A percentile compares a stretch with the other conserved stretches of the same genome.
Conservation (phyloP, 2,329 filamentous ascomycete species). For the Parastagonospora avenae region DNA sequence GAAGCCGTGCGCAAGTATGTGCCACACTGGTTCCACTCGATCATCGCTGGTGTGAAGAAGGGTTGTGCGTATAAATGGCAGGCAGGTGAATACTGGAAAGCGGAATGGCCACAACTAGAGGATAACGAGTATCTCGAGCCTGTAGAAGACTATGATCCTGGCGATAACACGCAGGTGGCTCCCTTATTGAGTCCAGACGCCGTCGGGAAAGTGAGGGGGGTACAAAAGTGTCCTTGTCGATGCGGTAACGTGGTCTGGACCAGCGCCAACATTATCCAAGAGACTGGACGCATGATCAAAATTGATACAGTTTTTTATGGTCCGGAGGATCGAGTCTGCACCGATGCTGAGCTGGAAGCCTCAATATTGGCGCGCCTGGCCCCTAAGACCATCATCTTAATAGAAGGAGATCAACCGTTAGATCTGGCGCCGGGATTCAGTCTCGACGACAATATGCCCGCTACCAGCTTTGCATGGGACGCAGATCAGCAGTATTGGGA, state of each 20-base stretch:
- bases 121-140: not conserved
- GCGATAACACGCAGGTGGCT: not conserved
- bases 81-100: constrained; percentile 1
- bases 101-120: constrained; percentile 3
- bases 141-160: not conserved
- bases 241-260: constrained; percentile 4
- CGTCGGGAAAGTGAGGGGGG: not conserved
- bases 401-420: not conserved
- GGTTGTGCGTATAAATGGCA: constrained; percentile 1
- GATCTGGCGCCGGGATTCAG: not conserved
- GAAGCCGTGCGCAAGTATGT: not conserved
- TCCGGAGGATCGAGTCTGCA: not conserved
- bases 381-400: not conserved
- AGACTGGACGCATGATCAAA: constrained; percentile 1
- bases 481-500: constrained; percentile 13
- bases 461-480: not conserved
- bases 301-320: constrained; percentile 3
- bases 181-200: not conserved
- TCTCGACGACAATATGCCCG: not conserved
- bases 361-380: not conserved
- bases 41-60: not conserved
- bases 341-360: not conserved
- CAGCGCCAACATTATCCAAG: constrained; percentile 1
- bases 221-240: not conserved
- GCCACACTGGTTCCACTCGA: constrained; percentile 2